Evolutionary conservation across 2,329 filamentous ascomycete genomes (phyloP).

Genomic region (Drechslerella stenobrocha): DNA sequence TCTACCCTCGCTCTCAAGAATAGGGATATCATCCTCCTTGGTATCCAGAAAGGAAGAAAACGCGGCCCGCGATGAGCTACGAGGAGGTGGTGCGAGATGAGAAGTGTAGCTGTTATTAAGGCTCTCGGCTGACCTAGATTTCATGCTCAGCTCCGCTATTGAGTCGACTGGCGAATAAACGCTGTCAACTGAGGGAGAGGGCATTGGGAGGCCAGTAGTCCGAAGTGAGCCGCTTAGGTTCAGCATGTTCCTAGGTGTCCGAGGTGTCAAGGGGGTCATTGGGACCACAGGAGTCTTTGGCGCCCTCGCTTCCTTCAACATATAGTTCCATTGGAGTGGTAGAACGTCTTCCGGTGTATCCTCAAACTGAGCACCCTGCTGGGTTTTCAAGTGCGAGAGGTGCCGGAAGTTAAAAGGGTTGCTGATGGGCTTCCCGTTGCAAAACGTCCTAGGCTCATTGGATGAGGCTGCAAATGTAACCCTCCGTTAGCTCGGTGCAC

Average conservation of each 20-base stretch:
- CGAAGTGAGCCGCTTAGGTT: slow-evolving; percentile 36
- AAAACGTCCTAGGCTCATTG: slow-evolving; percentile 30
- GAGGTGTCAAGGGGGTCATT: slow-evolving; percentile 30
- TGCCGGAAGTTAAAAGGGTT: slow-evolving; percentile 46
- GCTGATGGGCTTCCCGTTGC: slow-evolving; percentile 45
- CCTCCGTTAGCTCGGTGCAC: not conserved
- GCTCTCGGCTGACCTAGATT: slow-evolving; percentile 38
- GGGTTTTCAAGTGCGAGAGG: slow-evolving; percentile 36
- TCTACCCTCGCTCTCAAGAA: slow-evolving; percentile 40
- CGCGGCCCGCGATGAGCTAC: slow-evolving; percentile 36
- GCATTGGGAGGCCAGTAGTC: slow-evolving; percentile 30
- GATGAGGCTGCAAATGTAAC: slow-evolving; percentile 6
- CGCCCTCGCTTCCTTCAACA: slow-evolving; percentile 33
- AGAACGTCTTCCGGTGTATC: slow-evolving; percentile 33
- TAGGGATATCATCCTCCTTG: slow-evolving; percentile 26
- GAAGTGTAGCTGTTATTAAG: slow-evolving; percentile 30
- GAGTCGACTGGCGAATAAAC: slow-evolving; percentile 45
- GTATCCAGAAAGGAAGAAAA: slow-evolving; percentile 15
- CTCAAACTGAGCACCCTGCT: slow-evolving; percentile 34
- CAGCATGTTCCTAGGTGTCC: slow-evolving; percentile 25
- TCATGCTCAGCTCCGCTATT: slow-evolving; percentile 34
- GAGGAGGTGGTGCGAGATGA: slow-evolving; percentile 35
- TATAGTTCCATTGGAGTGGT: slow-evolving; percentile 34
- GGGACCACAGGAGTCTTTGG: slow-evolving; percentile 40
- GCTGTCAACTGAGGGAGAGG: slow-evolving; percentile 35